Evolutionary conservation across 768 basidiomycete species (phyloP), one percentile per base, ranked within the genome.

Genomic region (Suillus decipiens): DNA sequence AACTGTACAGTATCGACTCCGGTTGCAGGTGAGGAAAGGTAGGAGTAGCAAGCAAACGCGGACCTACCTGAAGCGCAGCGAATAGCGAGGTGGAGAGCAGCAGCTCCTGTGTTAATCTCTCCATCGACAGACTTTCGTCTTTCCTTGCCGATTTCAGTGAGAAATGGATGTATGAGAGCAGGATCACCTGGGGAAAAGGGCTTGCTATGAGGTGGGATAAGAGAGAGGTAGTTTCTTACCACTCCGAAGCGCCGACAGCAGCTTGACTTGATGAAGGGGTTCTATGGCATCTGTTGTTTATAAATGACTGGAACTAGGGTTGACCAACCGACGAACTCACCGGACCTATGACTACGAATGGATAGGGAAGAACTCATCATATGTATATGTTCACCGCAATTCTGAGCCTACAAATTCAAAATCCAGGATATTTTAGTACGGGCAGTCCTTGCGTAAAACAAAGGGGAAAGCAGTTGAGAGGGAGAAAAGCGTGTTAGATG

Each of bases 51-150:
- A n/a, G 8, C 47, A 17, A 59, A 22, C 43, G 5, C 47, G 53
- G n/a, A 77, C 86, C 28, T 68, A 90, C 90, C 82, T 11, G 88
- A 87, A 63, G 85, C 91, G 72, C 92, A 93, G 48, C 90, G 84
- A n/a, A 94, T 86, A 12, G 90, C 92, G 2, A 94, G 84, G 73
- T 94, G 92, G 8, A 94, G 77, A 0, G 90, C 89, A 3, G 90
- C 88, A 6, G 90, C 89, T 14, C 85, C 89, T 1, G 87, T 83
- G 70, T 92, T 88, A 0, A 86, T 63, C 17, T 82, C 80, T 15
- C 74, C 76, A 22, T 84, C 85, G 0, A 71, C 61, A 24, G 84
- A 82, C 31, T 74, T 80, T 5, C 85, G 83, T 61, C 79, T 83
- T 67, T 90, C 87, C 72, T 87, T 89, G 57, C 82, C 80, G 45